Evolutionary conservation across 345 rosid genomes (phyloP).

Genomic region (Rhodamnia argentea): DNA sequence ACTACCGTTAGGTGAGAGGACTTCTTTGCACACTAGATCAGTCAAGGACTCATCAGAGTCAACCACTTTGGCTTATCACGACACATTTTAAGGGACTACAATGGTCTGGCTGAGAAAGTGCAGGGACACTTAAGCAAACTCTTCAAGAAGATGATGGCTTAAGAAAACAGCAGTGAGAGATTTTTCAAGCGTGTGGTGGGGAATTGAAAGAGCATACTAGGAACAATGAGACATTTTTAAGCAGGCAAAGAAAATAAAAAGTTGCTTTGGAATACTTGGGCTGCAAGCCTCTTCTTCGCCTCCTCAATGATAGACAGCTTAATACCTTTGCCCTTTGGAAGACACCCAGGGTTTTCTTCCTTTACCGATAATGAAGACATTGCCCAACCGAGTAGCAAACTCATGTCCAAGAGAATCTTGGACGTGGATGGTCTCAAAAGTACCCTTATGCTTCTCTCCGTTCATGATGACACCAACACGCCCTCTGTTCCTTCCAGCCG

Average conservation of each 20-base stretch:
- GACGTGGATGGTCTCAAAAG: conserved; percentile 71
- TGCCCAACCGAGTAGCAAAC: conserved; percentile 81
- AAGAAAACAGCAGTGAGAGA: background rate
- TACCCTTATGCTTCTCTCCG: conserved; percentile 86
- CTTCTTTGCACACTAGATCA: background rate
- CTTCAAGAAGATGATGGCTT: background rate
- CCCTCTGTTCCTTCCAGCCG: conserved; percentile 88
- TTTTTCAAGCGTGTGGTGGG: background rate
- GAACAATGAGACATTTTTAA: conserved; percentile 9
- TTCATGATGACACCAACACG: conserved; percentile 74
- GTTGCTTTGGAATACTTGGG: conserved; percentile 30
- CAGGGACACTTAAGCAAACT: background rate
- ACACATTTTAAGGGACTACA: background rate
- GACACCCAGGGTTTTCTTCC: conserved; percentile 85
- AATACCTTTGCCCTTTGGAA: conserved; percentile 88
- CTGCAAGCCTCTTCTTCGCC: conserved; percentile 68
- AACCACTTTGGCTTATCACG: background rate
- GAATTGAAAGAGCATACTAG: background rate
- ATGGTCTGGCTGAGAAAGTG: background rate
- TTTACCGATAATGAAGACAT: conserved; percentile 72
- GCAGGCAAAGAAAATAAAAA: background rate
- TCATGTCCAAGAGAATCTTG: conserved; percentile 71
- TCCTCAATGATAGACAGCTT: conserved; percentile 78
- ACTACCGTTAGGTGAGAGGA: background rate
- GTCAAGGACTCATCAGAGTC: background rate